Conservation (phyloP, 2,329 filamentous ascomycete species). For the Claviceps capensis region DNA sequence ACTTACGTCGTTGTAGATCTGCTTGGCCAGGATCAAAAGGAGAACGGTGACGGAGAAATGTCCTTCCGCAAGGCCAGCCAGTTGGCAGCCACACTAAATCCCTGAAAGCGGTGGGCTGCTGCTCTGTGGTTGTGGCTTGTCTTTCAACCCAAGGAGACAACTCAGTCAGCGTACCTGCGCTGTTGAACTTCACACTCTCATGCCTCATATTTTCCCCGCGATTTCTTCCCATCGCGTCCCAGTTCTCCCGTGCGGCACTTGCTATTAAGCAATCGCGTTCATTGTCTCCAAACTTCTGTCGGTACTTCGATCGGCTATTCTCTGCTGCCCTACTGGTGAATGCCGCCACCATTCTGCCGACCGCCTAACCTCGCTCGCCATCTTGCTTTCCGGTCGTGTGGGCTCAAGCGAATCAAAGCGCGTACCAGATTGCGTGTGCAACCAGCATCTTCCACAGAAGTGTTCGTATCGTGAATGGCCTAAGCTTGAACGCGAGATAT, state of each 20-base stretch:
- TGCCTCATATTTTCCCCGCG: conserved; percentile 4
- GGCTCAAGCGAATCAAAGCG: conserved; percentile 13
- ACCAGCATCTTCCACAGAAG: conserved; percentile 7
- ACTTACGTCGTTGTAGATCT: no score
- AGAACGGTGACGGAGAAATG: not conserved
- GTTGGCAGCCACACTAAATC: not conserved
- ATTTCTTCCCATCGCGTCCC: conserved; percentile 1
- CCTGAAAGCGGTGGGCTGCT: not conserved
- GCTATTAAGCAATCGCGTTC: conserved; percentile 9
- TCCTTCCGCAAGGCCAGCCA: not conserved
- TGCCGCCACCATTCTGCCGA: conserved; percentile 1
- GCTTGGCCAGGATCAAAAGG: not conserved
- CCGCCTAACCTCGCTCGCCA: not conserved
- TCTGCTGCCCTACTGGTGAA: conserved; percentile 36
- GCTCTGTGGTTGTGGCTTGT: not conserved
- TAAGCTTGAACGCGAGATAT: conserved; percentile 28
- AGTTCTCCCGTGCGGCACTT: conserved; percentile 1
- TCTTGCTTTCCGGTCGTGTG: conserved; percentile 25
- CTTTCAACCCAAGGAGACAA: not conserved
- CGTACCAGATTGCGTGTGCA: conserved; percentile 8
- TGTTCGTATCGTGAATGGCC: conserved; percentile 10
- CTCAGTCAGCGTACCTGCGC: conserved; percentile 3
- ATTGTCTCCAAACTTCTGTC: not conserved
- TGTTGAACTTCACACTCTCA: conserved; percentile 5
- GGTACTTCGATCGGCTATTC: not conserved